Evolutionary conservation across 2,329 filamentous ascomycete genomes (phyloP), one percentile per base, ranked within the genome.

Genomic region (Penicillium sp.): DNA sequence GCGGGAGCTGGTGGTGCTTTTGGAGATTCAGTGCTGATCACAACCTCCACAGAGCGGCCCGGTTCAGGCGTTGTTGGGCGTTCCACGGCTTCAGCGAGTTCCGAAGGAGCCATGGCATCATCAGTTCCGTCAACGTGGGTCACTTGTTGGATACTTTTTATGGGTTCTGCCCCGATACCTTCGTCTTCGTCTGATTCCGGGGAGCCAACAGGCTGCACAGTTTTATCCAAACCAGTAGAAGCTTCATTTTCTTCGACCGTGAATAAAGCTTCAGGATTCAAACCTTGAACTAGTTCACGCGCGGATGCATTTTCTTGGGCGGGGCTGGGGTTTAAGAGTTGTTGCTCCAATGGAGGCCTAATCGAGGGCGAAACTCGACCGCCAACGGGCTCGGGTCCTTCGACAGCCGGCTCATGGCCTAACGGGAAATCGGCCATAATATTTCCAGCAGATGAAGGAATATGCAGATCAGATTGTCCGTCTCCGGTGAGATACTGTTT

Each of bases 311-410:
- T 34, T 26, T 57, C 52, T 26, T 67, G 64, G 1, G 62, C 61
- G 37, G 51, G 52, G 32, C 57, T 58, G 24, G 60, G 56, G 8
- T 59, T 62, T 10, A 57, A 31, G 8, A 59, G 49, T 43, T 59
- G 61, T 21, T 49, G 54, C 17, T 44, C 33, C 21, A 28, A 17
- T 12, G 24, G 22, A 32, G 41, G n/a, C 9, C 3, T 10, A 21
- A 13, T 6, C 1, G 34, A 28, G 12, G 28, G n/a, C 7, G 26
- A 17, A 8, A 13, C 15, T 32, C 37, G 35, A 24, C 15, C 42
- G 5, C 33, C 46, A n/a, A 49, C 33, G 7, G 33, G 12, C 15
- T 31, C 48, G 10, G 48, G 35, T 17, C 28, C 29, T 50, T 35
- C 28, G 21, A 40, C 22, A 3, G 34, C 6, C 5, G 21, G 29